Conservation (phyloP, 345 rosid species). For the Gossypium rotundifolium region DNA sequence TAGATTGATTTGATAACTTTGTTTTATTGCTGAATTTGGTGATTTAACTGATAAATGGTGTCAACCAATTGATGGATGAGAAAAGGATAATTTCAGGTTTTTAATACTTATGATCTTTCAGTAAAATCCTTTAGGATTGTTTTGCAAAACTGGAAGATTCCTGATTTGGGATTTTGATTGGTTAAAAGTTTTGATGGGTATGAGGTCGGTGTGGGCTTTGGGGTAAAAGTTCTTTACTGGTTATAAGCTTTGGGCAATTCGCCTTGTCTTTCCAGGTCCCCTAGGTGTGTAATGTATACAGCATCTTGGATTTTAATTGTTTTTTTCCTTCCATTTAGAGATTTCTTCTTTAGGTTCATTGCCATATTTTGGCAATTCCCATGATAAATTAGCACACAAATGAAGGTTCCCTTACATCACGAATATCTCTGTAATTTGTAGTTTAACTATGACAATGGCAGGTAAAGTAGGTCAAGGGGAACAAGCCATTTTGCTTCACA, state of each 20-base stretch:
- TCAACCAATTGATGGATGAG: background rate
- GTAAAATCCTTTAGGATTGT: background rate
- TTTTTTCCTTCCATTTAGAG: background rate
- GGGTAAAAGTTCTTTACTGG: background rate
- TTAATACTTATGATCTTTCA: background rate
- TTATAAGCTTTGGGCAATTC: constrained; percentile 22
- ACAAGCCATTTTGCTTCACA: constrained; percentile 18
- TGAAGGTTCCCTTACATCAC: background rate
- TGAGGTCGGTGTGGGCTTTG: background rate
- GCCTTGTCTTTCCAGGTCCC: constrained; percentile 16
- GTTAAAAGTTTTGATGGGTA: background rate
- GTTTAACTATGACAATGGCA: constrained; percentile 20
- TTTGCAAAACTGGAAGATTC: background rate
- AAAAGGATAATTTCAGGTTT: background rate
- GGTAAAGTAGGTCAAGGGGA: constrained; percentile 37
- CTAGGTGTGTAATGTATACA: background rate
- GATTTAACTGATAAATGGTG: background rate
- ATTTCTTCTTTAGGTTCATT: background rate
- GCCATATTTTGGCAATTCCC: background rate
- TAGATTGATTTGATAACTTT: background rate
- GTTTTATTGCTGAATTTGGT: background rate
- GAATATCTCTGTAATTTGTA: background rate
- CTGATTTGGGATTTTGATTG: background rate
- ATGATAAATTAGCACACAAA: background rate
- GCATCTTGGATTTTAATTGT: background rate